Evolutionary conservation across 2,329 filamentous ascomycete species (phyloP).

Genomic region (Cucurbitaria berberidis): DNA sequence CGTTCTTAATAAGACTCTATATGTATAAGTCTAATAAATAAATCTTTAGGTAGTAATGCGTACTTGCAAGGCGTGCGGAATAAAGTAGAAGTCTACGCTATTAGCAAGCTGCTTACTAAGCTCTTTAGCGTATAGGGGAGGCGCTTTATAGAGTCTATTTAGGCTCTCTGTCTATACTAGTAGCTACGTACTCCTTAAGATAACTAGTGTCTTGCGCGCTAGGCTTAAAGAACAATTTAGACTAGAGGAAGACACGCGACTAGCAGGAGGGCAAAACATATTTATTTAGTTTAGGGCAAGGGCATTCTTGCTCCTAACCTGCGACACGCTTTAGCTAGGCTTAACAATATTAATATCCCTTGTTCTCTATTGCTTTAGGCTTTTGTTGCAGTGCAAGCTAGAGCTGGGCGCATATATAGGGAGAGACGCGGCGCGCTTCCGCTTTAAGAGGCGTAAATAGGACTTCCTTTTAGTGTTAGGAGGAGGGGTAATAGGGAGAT

Average conservation of each 20-base stretch:
- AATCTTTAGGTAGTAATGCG: constrained; percentile 3
- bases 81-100: constrained; percentile 21
- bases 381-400: constrained; percentile 14
- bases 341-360: constrained; percentile 16
- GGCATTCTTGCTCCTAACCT: constrained; percentile 15
- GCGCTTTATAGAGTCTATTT: constrained; percentile 18
- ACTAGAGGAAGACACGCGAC: constrained; percentile 18
- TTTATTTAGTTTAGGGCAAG: constrained; percentile 15
- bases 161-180: constrained; percentile 18
- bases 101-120: constrained; percentile 18
- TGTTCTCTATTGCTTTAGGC: constrained; percentile 18
- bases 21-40: constrained; percentile 6
- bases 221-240: constrained; percentile 17
- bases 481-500: constrained; percentile 12
- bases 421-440: constrained; percentile 22
- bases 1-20: constrained; percentile 19
- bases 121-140: constrained; percentile 11
- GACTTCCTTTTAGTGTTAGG: constrained; percentile 8
- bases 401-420: constrained; percentile 6
- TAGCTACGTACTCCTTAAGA: constrained; percentile 18
- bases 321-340: constrained; percentile 20
- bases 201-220: constrained; percentile 18
- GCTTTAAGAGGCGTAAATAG: constrained; percentile 11
- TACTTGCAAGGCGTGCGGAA: constrained; percentile 21
- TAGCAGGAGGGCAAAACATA: constrained; percentile 15